Evolutionary conservation across 768 basidiomycete genomes (phyloP).

Genomic region (Pisolithus microcarpus): DNA sequence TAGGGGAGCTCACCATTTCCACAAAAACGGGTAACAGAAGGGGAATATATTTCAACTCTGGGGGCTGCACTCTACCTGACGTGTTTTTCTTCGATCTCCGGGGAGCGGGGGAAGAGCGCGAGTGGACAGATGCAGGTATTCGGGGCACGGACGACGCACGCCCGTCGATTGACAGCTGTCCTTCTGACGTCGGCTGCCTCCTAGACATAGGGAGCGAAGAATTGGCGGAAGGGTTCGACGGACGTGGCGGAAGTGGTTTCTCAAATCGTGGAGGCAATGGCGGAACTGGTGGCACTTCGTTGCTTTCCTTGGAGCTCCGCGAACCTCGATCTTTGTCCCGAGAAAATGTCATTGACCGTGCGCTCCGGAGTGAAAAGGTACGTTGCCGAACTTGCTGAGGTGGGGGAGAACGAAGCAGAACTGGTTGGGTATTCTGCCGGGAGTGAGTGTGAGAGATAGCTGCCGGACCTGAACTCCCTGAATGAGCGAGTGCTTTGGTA

Average conservation of each 20-base stretch:
- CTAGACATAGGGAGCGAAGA: constrained; percentile 6
- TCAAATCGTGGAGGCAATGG: constrained; percentile 22
- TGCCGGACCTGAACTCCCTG: too few species aligned
- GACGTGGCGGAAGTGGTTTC: constrained; percentile 39
- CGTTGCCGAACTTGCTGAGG: constrained; percentile 14
- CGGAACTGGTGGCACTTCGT: constrained; percentile 39
- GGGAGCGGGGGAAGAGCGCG: constrained; percentile 8
- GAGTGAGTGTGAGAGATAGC: not conserved
- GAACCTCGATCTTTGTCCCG: constrained; percentile 1
- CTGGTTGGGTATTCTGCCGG: not conserved
- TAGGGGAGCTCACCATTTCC: constrained; percentile 64
- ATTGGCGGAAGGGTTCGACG: constrained; percentile 7
- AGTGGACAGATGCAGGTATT: not conserved
- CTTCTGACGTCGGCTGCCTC: constrained; percentile 11
- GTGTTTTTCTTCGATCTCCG: constrained; percentile 39
- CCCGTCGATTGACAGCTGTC: not conserved
- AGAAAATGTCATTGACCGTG: constrained; percentile 39
- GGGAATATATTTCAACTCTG: constrained; percentile 73
- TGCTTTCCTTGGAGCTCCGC: constrained; percentile 22
- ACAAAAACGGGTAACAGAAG: constrained; percentile 80
- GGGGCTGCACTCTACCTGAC: constrained; percentile 49
- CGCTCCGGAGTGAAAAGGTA: constrained; percentile 40
- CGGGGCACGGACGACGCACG: not conserved
- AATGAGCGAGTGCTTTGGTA: not conserved
- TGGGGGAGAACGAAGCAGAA: not conserved